These are phyloP conservation scores for Calocybe gambosa DNA, from an alignment of 1,284 basidiomycete genomes.

Conservation along the genomic window DNA sequence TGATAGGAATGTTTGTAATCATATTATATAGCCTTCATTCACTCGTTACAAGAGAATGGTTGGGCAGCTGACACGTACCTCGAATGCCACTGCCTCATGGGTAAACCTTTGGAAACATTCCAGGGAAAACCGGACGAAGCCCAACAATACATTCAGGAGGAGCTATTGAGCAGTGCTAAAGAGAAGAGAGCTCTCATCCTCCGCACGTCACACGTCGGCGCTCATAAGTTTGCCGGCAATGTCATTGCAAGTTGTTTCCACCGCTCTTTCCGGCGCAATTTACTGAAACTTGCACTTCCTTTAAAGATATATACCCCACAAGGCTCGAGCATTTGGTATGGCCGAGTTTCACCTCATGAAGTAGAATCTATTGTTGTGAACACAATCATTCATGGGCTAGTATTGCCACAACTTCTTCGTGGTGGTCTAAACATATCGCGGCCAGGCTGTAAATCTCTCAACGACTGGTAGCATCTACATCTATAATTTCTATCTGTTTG, in stretches of 20 bases:
- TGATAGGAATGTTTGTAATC: neutral
- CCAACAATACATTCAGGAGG: slow-evolving; percentile 36
- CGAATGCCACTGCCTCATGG: slow-evolving; percentile 54
- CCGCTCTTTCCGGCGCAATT: neutral
- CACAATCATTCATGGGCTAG: slow-evolving; percentile 78
- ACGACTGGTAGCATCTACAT: slow-evolving; percentile 59
- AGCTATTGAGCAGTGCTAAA: slow-evolving; percentile 45
- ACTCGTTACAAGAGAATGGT: slow-evolving; percentile 56
- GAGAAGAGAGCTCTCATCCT: slow-evolving; percentile 69
- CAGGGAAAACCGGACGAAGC: slow-evolving; percentile 35
- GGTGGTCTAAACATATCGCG: slow-evolving; percentile 73
- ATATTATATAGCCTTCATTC: slow-evolving; percentile 53
- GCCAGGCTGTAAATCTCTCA: slow-evolving; percentile 58
- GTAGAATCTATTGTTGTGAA: slow-evolving; percentile 82
- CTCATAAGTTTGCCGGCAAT: slow-evolving; percentile 89
- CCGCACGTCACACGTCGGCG: slow-evolving; percentile 84
- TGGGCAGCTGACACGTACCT: slow-evolving; percentile 73
- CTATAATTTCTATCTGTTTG: slow-evolving; percentile 4
- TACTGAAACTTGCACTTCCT: neutral
- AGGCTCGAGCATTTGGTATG: slow-evolving; percentile 85
- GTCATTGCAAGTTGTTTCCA: slow-evolving; percentile 60
- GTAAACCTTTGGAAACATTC: slow-evolving; percentile 52
- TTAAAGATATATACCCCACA: slow-evolving; percentile 80
- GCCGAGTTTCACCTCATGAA: slow-evolving; percentile 87
- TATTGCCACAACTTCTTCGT: slow-evolving; percentile 78